Conservation (phyloP, 1,139 yeast genomes). For the Yamadazyma oceani region DNA sequence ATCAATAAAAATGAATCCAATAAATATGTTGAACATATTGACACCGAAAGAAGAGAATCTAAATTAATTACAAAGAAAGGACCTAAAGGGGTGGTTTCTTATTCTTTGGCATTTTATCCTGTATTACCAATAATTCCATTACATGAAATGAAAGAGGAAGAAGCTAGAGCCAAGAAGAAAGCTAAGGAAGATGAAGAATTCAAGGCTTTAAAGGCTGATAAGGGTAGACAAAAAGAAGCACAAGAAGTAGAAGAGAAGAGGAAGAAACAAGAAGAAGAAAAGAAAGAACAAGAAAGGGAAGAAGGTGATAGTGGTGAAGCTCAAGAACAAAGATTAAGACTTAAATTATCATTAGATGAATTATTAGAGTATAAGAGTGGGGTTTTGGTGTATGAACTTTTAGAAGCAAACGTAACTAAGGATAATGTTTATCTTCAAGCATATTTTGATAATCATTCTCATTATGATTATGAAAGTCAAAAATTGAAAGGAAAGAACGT, state of each 20-base stretch:
- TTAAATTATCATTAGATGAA: constrained; percentile 63
- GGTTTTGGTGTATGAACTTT: constrained; percentile 65
- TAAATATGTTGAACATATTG: constrained; percentile 60
- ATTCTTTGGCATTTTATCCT: constrained; percentile 80
- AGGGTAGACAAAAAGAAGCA: constrained; percentile 25
- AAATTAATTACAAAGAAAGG: constrained; percentile 71
- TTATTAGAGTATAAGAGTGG: constrained; percentile 68
- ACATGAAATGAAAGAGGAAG: constrained; percentile 62
- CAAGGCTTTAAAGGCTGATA: constrained; percentile 27
- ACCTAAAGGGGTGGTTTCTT: constrained; percentile 76
- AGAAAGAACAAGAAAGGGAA: constrained; percentile 21
- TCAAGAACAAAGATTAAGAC: constrained; percentile 41
- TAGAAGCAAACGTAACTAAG: constrained; percentile 55
- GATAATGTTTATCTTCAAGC: constrained; percentile 65
- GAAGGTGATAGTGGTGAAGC: constrained; percentile 40
- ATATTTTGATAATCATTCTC: constrained; percentile 72
- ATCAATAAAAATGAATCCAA: constrained; percentile 69
- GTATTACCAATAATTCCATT: constrained; percentile 72
- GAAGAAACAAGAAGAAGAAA: constrained; percentile 22
- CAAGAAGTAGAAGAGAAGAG: constrained; percentile 14
- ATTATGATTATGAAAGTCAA: constrained; percentile 57
- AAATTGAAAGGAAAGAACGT: constrained; percentile 37
- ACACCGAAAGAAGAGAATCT: constrained; percentile 56
- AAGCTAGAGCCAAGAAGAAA: constrained; percentile 33
- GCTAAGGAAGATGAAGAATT: constrained; percentile 32